Evolutionary conservation across 257 asterid genomes (phyloP).

Genomic region (Nicotiana tomentosiformis): DNA sequence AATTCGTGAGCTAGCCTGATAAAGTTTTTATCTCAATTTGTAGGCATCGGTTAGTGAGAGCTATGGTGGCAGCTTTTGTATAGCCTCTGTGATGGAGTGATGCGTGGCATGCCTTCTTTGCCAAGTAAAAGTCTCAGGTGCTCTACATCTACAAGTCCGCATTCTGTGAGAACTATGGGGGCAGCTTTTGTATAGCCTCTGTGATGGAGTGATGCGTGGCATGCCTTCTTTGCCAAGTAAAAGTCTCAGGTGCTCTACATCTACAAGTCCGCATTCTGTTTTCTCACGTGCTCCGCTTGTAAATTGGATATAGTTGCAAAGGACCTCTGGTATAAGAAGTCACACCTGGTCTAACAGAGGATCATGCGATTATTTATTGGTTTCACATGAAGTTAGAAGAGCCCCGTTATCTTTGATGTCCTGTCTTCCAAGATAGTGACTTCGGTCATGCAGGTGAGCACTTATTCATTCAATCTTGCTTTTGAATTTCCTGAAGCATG

Average conservation of each 20-base stretch:
- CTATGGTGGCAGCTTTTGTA: constrained; percentile 70
- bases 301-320: background rate
- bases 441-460: background rate
- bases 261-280: background rate
- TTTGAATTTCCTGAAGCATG: background rate
- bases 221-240: background rate
- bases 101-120: constrained; percentile 6
- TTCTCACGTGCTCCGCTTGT: background rate
- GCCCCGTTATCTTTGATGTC: background rate
- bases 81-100: constrained; percentile 28
- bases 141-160: background rate
- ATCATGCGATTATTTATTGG: background rate
- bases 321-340: background rate
- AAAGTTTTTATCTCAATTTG: background rate
- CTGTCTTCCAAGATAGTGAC: background rate
- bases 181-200: constrained; percentile 44
- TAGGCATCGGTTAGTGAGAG: constrained; percentile 67
- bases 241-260: background rate
- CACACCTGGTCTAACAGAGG: background rate
- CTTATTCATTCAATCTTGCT: background rate
- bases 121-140: background rate
- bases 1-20: background rate
- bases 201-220: constrained; percentile 20
- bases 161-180: constrained; percentile 60
- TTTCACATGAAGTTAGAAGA: background rate